phyloP scores from a whole-genome alignment of 768 basidiomycete genomes.

The Terana coerulea region DNA sequence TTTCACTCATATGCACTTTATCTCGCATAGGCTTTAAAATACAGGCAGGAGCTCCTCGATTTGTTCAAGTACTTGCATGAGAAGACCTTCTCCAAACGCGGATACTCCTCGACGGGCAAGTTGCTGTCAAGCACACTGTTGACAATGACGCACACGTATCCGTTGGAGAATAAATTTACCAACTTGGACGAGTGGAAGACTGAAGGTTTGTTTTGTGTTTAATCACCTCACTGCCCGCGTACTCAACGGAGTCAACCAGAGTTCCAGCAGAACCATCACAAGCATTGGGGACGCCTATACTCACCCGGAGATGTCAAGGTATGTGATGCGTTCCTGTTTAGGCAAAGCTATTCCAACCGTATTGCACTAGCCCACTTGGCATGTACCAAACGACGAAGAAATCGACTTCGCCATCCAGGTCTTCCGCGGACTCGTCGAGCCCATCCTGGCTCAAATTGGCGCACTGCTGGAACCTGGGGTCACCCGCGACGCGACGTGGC shows the following conservation, averaged over 20 bases:
- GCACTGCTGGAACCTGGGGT: conserved; percentile 46
- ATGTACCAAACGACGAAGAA: conserved; percentile 66
- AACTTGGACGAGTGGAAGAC: conserved; percentile 75
- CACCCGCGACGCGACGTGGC: conserved; percentile 61
- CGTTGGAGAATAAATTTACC: conserved; percentile 75
- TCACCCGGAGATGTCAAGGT: conserved; percentile 67
- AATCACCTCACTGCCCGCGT: not conserved
- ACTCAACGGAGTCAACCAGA: conserved; percentile 39
- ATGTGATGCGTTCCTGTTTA: conserved; percentile 13
- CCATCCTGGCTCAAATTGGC: conserved; percentile 55
- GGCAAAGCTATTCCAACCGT: not conserved
- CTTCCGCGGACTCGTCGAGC: conserved; percentile 63
- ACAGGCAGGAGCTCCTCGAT: conserved; percentile 57
- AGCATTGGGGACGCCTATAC: conserved; percentile 79
- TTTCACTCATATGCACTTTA: conserved; percentile 6
- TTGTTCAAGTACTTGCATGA: conserved; percentile 62
- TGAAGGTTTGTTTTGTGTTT: conserved; percentile 43
- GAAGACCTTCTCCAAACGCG: conserved; percentile 74
- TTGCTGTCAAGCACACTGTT: conserved; percentile 67
- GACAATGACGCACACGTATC: conserved; percentile 78
- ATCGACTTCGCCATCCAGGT: conserved; percentile 71
- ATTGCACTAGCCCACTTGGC: conserved; percentile 62
- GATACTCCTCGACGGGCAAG: conserved; percentile 79
- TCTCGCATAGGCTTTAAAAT: conserved; percentile 51
- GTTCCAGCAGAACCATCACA: conserved; percentile 65